Evolutionary conservation across 139 green algal species (phyloP).

Genomic region (Tetraselmis striata): DNA sequence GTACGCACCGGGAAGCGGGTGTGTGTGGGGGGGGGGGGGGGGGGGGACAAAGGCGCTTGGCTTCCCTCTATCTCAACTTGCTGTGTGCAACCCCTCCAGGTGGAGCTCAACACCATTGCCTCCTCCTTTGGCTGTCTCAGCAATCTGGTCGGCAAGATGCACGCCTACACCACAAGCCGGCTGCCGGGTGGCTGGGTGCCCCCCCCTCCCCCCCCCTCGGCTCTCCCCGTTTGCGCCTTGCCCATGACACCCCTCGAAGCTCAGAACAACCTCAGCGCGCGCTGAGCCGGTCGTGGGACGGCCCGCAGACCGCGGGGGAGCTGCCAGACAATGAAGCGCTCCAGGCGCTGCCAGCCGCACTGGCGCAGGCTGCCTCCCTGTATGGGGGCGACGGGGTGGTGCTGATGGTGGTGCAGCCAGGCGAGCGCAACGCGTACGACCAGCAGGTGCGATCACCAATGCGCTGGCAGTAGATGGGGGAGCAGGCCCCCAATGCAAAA

Average conservation of each 20-base stretch:
- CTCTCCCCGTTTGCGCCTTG: too few species aligned
- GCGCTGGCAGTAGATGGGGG: too few species aligned
- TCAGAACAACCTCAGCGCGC: too few species aligned
- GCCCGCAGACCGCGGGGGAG: not conserved
- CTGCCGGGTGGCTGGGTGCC: not conserved
- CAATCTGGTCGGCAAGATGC: constrained; percentile 24
- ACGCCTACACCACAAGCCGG: constrained; percentile 10
- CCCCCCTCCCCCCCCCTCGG: not conserved
- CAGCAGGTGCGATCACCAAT: constrained; percentile 75
- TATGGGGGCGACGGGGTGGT: constrained; percentile 40
- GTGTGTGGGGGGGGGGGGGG: not conserved
- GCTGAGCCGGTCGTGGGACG: too few species aligned
- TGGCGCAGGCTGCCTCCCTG: constrained; percentile 43
- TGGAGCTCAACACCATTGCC: constrained; percentile 98
- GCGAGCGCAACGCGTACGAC: constrained; percentile 89
- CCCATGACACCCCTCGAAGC: too few species aligned
- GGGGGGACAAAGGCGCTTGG: too few species aligned
- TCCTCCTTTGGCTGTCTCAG: constrained; percentile 78
- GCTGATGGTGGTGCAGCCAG: constrained; percentile 88
- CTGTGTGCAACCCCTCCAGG: constrained; percentile 47
- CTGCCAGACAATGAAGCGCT: constrained; percentile 71
- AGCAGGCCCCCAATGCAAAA: too few species aligned
- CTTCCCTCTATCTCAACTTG: too few species aligned
- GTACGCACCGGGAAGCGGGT: not conserved
- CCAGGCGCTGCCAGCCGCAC: constrained; percentile 37